Base-by-base conservation (phyloP, 768 basidiomycete species). In the Podaxis sp. region DNA sequence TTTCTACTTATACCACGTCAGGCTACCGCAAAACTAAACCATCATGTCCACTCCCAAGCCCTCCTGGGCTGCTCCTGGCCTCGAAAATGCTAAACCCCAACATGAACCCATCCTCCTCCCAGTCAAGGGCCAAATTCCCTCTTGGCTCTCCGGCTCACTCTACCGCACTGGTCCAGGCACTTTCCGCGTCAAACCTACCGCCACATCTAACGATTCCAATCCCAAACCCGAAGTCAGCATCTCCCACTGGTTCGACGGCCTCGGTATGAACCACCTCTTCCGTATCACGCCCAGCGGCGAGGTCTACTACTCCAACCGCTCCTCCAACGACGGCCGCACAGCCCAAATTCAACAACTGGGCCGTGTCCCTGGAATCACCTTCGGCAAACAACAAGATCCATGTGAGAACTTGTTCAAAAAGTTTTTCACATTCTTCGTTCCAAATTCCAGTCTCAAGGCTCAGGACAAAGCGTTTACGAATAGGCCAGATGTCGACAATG, bases 281-380 rank as follows among this genome's bases (percentile, higher is more conserved):
- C 46, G 48, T 1, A 59, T 59, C 21, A 51, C 38, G 10, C 14
- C 57, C 36, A 40, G 51, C 16, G 57, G 57, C 50, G 48, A 51
- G 28, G 57, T 59, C 18, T 59, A 59, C 38, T 59, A 59, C 38
- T 51, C 57, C 36, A 59, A 51, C 16, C 57, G 57, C 6, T 59
- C 50, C 1, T 59, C 50, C 4, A 50, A 27, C n/a, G 57, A 59
- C 11, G 46, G 56, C 2, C 56, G 47, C 18, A 51, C 36, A 14
- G 37, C 18, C 37, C 50, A 54, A 53, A 58, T 58, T 2, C 37
- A 42, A 32, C 58, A 59, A 38, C 18, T 25, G n/a, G 58, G 50
- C 13, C 40, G n/a, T 18, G 27, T 40, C 7, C 58, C 50, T 1
- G 27, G 48, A 10, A 58, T 11, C n/a, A 50, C 57, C 9, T 59